Evolutionary conservation across 1,284 basidiomycete genomes (phyloP), one percentile per base, ranked within the genome.

Genomic region (Albatrellus sp.): DNA sequence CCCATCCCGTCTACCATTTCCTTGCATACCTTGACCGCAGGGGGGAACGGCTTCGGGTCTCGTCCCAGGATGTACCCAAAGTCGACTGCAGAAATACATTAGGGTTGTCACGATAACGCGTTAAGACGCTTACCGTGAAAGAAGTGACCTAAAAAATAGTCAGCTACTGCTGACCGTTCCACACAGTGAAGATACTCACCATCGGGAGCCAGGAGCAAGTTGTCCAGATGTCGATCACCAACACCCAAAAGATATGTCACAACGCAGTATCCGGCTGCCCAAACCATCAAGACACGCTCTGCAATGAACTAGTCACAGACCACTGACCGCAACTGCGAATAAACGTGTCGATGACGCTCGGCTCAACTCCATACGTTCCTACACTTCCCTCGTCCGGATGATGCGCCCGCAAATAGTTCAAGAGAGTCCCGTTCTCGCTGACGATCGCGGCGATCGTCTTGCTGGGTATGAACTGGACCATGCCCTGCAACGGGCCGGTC

Each of bases 1-100:
- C 96, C 96, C 93, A 99, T 97, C 7, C 88, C 93, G 57, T 99
- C 96, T 1, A 98, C 91, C 96, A 98, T 99, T 60, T 98, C 96
- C 55, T 96, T 94, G 65, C 92, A 96, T 24, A 99, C 88, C 63
- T 99, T 99, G 55, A 98, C 92, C 1, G 92, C 89, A 1, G 96
- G 96, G 4, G 96, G 92, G 59, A 96, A 97, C 0, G 93, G 92
- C 60, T 99, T 98, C 0, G 96, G 96, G 58, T 98, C 96, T 6
- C 93, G 83, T 2, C 94, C 94, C 7, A 99, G 75, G 55, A 98
- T 98, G 64, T 98, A 99, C 2, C 96, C 94, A 59, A 98, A 99
- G 62, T 98, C 96, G 52, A 98, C 94, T 91, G 55, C 6, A 42
- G 37, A 13, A 12, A 46, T n/a, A 14, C 7, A 36, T 39, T 9